Percentiles rank a stretch among this genome's conserved stretches.
phyloP scores from a whole-genome alignment of 169 alveolate genomes.

The Babesia ovata region DNA sequence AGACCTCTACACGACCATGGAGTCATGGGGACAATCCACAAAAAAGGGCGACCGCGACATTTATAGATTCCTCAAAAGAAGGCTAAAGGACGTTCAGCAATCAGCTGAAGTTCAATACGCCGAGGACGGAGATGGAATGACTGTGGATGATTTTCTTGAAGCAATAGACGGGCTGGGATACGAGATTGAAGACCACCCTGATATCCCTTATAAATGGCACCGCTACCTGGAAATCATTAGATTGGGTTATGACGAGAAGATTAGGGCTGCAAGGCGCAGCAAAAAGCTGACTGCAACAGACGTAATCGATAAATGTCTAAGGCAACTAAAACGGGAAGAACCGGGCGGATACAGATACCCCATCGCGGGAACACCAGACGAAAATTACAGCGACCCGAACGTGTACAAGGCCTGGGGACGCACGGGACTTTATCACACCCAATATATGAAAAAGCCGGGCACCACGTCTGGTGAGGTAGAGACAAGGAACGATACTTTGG shows the following conservation, averaged over 20 bases:
- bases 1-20: slow-evolving; percentile 23
- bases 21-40: slow-evolving; percentile 20
- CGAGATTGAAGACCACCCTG: neutral
- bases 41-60: slow-evolving; percentile 35
- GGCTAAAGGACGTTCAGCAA: slow-evolving; percentile 24
- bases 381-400: slow-evolving; percentile 35
- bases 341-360: slow-evolving; percentile 56
- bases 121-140: slow-evolving; percentile 15
- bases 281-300: neutral
- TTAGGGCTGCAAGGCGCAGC: neutral
- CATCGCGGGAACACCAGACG: slow-evolving; percentile 54
- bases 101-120: neutral
- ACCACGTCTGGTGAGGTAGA: slow-evolving; percentile 17
- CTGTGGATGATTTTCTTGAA: slow-evolving; percentile 39
- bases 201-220: neutral
- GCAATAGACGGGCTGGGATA: neutral
- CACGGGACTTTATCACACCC: slow-evolving; percentile 34
- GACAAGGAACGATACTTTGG: slow-evolving; percentile 6
- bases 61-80: slow-evolving; percentile 24
- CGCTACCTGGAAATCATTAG: neutral
- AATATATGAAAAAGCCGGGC: slow-evolving; percentile 3
- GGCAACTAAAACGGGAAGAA: slow-evolving; percentile 27
- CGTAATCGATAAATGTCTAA: slow-evolving; percentile 8
- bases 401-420: slow-evolving; percentile 59
- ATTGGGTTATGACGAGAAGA: neutral